These are phyloP conservation scores for Wickerhamiella azymoides DNA, from an alignment of 805 yeast species.

Conservation along the genomic window DNA sequence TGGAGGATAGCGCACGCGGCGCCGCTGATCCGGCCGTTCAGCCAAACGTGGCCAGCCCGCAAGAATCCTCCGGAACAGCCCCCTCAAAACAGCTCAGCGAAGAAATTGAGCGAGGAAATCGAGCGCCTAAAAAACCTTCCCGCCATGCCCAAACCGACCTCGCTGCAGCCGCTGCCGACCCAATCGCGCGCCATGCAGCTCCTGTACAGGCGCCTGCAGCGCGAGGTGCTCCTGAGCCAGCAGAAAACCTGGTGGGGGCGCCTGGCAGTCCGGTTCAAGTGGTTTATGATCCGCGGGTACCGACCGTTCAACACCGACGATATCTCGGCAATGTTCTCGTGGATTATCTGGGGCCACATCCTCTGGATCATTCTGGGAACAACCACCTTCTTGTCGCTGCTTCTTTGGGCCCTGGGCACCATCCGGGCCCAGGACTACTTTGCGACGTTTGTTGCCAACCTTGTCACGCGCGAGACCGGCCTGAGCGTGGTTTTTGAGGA, in stretches of 20 bases:
- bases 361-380: conserved; percentile 71
- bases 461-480: conserved; percentile 71
- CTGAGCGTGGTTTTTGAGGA: conserved; percentile 77
- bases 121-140: background rate
- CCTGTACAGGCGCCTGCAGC: background rate
- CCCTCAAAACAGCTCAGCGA: background rate
- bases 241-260: conserved; percentile 31
- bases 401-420: conserved; percentile 65
- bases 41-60: no score
- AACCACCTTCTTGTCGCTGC: conserved; percentile 76
- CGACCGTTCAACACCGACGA: conserved; percentile 90
- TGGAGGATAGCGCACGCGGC: no score
- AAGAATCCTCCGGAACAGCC: background rate
- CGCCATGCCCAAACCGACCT: background rate
- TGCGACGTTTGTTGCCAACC: conserved; percentile 67
- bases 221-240: conserved; percentile 31
- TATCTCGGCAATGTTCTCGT: conserved; percentile 74
- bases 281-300: conserved; percentile 62
- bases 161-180: background rate
- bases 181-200: conserved; percentile 1
- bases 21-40: no score
- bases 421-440: conserved; percentile 80
- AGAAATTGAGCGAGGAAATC: background rate
- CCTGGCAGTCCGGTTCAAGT: conserved; percentile 40
- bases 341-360: conserved; percentile 83